phyloP scores from a whole-genome alignment of 225 moss, liverwort and hornwort genomes.

The Ulota crispa region DNA sequence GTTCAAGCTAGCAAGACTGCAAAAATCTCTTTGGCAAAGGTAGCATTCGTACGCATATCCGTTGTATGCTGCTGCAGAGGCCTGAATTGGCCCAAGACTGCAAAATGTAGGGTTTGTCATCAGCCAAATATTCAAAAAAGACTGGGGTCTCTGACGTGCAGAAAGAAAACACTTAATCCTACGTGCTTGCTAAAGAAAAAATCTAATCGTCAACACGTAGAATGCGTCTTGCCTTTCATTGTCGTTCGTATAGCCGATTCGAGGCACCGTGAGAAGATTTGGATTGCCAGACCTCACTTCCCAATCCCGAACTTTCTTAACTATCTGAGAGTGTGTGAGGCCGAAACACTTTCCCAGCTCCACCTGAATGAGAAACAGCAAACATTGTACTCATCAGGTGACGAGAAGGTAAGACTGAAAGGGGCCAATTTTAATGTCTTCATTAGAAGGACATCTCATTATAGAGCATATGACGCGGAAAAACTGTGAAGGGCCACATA shows the following conservation, averaged over 20 bases:
- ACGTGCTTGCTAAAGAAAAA: not conserved
- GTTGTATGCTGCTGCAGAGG: slow-evolving; percentile 36
- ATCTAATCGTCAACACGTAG: not conserved
- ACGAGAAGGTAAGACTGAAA: not conserved
- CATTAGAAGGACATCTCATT: not conserved
- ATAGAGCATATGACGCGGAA: not conserved
- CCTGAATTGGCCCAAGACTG: slow-evolving; percentile 21
- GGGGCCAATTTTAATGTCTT: too few species aligned
- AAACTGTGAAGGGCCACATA: not conserved
- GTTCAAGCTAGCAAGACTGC: slow-evolving; percentile 31
- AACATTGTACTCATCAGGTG: not conserved
- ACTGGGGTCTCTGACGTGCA: not conserved
- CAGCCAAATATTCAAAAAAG: not conserved
- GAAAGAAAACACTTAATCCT: not conserved
- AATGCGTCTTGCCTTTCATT: slow-evolving; percentile 16
- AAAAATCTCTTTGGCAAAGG: slow-evolving; percentile 24
- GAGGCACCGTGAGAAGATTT: slow-evolving; percentile 43
- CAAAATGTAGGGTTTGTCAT: not conserved
- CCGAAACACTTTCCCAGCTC: slow-evolving; percentile 32
- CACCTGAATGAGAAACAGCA: slow-evolving; percentile 18
- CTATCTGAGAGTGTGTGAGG: slow-evolving; percentile 31
- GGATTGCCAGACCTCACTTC: slow-evolving; percentile 33
- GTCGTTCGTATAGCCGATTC: slow-evolving; percentile 10
- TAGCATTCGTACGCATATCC: slow-evolving; percentile 34
- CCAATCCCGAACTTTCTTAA: slow-evolving; percentile 34